Evolutionary conservation across 176 grass and related monocot genomes (phyloP).

Genomic region (Panicum miliaceum): DNA sequence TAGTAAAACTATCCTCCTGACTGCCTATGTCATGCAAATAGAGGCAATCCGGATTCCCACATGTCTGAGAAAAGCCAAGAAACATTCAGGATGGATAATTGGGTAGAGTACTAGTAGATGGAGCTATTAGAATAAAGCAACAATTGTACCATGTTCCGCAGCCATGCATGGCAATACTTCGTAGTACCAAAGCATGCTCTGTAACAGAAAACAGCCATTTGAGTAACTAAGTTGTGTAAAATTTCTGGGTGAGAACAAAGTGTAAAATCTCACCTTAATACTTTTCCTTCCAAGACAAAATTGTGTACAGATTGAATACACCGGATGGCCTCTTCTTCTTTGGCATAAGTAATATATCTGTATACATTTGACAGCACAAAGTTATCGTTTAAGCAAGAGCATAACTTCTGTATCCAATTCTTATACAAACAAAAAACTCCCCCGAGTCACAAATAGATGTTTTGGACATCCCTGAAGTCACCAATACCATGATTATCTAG

Average conservation of each 20-base stretch:
- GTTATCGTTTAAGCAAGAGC: conserved; percentile 8
- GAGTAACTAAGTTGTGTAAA: conserved; percentile 27
- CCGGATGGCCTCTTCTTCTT: conserved; percentile 84
- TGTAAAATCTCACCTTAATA: conserved; percentile 67
- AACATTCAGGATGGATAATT: conserved; percentile 30
- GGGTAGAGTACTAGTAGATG: conserved; percentile 31
- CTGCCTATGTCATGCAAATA: conserved; percentile 98
- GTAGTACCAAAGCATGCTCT: conserved; percentile 99
- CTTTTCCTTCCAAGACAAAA: conserved; percentile 95
- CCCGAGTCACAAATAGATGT: background rate
- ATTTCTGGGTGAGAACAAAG: conserved; percentile 25
- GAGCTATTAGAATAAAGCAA: conserved; percentile 31
- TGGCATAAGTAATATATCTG: background rate
- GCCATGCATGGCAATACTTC: conserved; percentile 98
- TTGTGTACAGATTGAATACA: conserved; percentile 99
- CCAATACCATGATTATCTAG: background rate
- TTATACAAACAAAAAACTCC: background rate
- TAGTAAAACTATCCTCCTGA: conserved; percentile 98
- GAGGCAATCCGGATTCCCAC: conserved; percentile 97
- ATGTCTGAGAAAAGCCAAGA: conserved; percentile 56
- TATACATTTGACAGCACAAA: conserved; percentile 10
- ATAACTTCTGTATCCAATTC: background rate
- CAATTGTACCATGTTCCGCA: conserved; percentile 83
- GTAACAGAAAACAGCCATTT: conserved; percentile 41
- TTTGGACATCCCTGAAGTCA: background rate